Evolutionary conservation across 345 rosid species (phyloP).

Genomic region (Eutrema heterophyllum): DNA sequence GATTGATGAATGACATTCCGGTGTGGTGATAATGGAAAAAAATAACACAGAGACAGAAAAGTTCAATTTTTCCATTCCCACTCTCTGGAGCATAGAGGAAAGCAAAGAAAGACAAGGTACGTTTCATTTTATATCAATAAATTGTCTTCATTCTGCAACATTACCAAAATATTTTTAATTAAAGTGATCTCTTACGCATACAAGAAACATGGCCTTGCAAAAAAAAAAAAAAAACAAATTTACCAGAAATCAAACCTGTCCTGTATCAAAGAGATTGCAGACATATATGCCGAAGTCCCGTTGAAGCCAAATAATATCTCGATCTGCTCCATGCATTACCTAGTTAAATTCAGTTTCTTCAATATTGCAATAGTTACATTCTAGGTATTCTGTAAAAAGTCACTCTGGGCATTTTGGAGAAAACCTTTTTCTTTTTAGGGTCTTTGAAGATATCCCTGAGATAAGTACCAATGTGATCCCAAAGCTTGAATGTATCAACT

Average conservation of each 20-base stretch:
- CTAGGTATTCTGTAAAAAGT: neutral
- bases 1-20: neutral
- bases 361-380: slow-evolving; percentile 16
- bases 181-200: neutral
- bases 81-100: neutral
- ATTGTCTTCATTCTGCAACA: neutral
- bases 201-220: neutral
- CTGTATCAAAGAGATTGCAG: slow-evolving; percentile 95
- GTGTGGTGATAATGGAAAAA: neutral
- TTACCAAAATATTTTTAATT: neutral
- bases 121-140: neutral
- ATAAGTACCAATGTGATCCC: slow-evolving; percentile 73
- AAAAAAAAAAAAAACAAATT: neutral
- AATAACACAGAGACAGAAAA: neutral
- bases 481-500: slow-evolving; percentile 82
- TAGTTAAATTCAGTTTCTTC: slow-evolving; percentile 35
- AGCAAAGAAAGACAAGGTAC: neutral
- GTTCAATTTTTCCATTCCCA: neutral
- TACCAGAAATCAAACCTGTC: slow-evolving; percentile 60
- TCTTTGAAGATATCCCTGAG: slow-evolving; percentile 89
- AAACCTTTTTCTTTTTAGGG: slow-evolving; percentile 86
- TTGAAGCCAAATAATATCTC: slow-evolving; percentile 92
- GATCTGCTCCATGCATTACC: slow-evolving; percentile 99
- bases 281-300: slow-evolving; percentile 94
- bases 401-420: neutral